Conservation (phyloP, 345 rosid species). For the Arabis hirsuta region DNA sequence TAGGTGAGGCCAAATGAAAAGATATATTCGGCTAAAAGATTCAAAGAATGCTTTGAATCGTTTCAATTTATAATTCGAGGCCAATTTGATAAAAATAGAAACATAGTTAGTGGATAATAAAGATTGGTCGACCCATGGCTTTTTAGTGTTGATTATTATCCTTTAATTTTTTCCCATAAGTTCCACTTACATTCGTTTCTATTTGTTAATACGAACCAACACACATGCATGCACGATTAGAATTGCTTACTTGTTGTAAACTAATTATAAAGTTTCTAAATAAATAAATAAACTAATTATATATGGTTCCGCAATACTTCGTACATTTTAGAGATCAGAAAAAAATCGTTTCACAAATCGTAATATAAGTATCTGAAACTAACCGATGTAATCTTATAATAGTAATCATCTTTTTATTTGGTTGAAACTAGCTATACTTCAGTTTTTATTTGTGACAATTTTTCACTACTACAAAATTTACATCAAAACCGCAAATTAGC, state of each 20-base stretch:
- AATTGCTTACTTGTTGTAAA: background rate
- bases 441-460: background rate
- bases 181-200: conserved; percentile 25
- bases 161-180: conserved; percentile 31
- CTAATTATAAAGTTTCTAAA: background rate
- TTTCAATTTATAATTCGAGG: conserved; percentile 17
- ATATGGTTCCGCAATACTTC: background rate
- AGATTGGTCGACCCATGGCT: conserved; percentile 36
- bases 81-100: conserved; percentile 22
- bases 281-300: background rate
- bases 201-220: conserved; percentile 25
- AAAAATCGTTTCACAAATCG: too few species aligned
- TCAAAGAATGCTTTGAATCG: conserved; percentile 14
- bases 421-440: too few species aligned
- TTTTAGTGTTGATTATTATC: conserved; percentile 19
- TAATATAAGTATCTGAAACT: too few species aligned
- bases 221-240: conserved; percentile 35
- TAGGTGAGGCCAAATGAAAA: conserved; percentile 21
- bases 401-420: too few species aligned
- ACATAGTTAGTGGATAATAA: conserved; percentile 29
- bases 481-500: background rate
- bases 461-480: background rate
- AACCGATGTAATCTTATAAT: too few species aligned
- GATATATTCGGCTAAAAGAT: conserved; percentile 39
- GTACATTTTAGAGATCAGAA: background rate